Base-by-base conservation (phyloP, 2,329 filamentous ascomycete genomes). In the Ilyonectria mors-panacis region DNA sequence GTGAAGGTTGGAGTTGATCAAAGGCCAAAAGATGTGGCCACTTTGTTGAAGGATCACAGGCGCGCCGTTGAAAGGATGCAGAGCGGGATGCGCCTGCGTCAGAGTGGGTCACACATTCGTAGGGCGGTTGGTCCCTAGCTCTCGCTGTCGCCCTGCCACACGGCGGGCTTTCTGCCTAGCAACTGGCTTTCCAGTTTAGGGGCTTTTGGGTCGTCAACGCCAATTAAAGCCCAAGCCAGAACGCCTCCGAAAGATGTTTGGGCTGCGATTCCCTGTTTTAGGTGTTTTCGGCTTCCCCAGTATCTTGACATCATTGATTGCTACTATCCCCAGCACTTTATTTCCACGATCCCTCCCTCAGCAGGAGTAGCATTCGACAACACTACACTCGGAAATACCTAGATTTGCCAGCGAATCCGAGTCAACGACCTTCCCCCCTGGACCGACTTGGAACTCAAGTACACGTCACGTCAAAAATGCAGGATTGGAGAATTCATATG, bases 21-120 rank as follows among this genome's bases (percentile, higher is more conserved):
- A 58, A 21, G 26, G 37, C 35, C 42, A 50, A 59, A 45, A 45
- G 62, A 64, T 55, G 62, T 64, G 62, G 62, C 48, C 62, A 64
- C 39, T 35, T 53, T 59, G 63, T 65, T 55, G 42, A 42, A 56
- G 59, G 55, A 47, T 47, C 39, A 51, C 54, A 51, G 47, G 39
- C 37, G 33, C 53, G 42, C 42, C 35, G 63, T 61, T 60, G 63
- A 35, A 55, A 42, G 42, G 35, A 33, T 44, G 44, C n/a, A 37
- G 37, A 37, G 50, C 50, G 53, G 45, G 51, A 65, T 70, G 63
- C 63, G 61, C 70, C 63, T 75, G 73, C 71, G 70, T 75, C 73
- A 75, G 71, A 74, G 73, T 71, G 73, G 73, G 73, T 73, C 73
- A 19, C 30, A n/a, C 26, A 53, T 42, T n/a, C 39, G 39, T 8